These are phyloP conservation scores for Pachysandra terminalis DNA, from an alignment of 164 flowering plant species.

Conservation along the genomic window DNA sequence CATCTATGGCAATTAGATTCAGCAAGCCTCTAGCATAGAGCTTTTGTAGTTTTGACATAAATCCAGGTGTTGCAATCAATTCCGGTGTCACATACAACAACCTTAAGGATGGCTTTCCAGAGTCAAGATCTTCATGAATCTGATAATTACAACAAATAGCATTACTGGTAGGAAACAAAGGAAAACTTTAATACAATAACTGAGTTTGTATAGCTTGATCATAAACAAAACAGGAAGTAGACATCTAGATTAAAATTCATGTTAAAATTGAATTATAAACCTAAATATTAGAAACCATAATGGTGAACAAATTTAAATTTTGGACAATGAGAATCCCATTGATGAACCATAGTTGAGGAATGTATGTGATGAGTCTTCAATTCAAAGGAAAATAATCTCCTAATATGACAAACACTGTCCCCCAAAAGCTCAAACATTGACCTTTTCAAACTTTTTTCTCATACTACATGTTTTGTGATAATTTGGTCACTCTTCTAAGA, in stretches of 20 bases:
- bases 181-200: neutral
- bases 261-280: neutral
- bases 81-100: conserved; percentile 92
- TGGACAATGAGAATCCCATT: neutral
- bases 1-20: conserved; percentile 87
- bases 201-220: neutral
- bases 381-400: neutral
- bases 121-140: conserved; percentile 79
- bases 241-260: no score
- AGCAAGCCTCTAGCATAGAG: conserved; percentile 69
- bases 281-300: neutral
- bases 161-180: neutral
- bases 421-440: neutral
- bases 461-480: neutral
- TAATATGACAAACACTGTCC: no score
- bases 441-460: neutral
- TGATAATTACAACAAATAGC: conserved; percentile 20
- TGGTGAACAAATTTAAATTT: neutral
- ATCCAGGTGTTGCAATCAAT: conserved; percentile 77
- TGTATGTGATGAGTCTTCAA: neutral
- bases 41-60: conserved; percentile 69
- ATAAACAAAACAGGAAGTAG: neutral
- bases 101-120: conserved; percentile 74
- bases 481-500: neutral
- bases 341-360: neutral